Percentiles rank a stretch among this genome's conserved stretches.
Conservation (phyloP, 805 yeast genomes). For the Isabelozyma rhagii region DNA sequence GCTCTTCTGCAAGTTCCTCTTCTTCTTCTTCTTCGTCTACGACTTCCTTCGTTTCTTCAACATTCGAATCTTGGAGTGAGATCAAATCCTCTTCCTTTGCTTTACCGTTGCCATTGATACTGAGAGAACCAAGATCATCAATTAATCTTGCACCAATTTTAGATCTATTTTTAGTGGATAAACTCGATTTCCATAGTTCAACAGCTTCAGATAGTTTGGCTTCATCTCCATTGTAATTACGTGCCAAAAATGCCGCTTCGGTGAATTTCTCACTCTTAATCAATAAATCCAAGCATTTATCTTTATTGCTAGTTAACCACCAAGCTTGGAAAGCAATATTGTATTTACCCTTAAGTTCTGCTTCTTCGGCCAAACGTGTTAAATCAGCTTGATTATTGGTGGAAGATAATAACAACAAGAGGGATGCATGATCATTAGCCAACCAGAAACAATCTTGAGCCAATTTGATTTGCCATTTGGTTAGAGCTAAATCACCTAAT, state of each 20-base stretch:
- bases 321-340: constrained; percentile 89
- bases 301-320: constrained; percentile 79
- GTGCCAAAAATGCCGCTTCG: constrained; percentile 82
- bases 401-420: constrained; percentile 79
- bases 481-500: constrained; percentile 82
- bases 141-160: constrained; percentile 62
- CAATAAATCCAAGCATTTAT: constrained; percentile 62
- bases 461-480: constrained; percentile 72
- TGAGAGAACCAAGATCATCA: constrained; percentile 28
- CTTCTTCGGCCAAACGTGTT: constrained; percentile 58
- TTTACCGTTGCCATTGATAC: constrained; percentile 10
- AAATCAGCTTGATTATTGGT: constrained; percentile 67
- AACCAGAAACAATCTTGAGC: constrained; percentile 78
- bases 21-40: constrained; percentile 40
- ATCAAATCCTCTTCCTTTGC: constrained; percentile 9
- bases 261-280: constrained; percentile 65
- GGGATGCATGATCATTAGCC: constrained; percentile 78
- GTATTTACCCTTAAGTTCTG: constrained; percentile 73
- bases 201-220: constrained; percentile 48
- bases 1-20: constrained; percentile 16
- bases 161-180: constrained; percentile 49
- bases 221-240: constrained; percentile 54
- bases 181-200: constrained; percentile 63
- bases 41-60: background rate
- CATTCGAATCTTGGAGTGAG: constrained; percentile 11